Percentiles rank a stretch among this genome's conserved stretches.
These are phyloP conservation scores for Lentinus polychrous DNA, from an alignment of 1,284 basidiomycete species.

Conservation along the genomic window DNA sequence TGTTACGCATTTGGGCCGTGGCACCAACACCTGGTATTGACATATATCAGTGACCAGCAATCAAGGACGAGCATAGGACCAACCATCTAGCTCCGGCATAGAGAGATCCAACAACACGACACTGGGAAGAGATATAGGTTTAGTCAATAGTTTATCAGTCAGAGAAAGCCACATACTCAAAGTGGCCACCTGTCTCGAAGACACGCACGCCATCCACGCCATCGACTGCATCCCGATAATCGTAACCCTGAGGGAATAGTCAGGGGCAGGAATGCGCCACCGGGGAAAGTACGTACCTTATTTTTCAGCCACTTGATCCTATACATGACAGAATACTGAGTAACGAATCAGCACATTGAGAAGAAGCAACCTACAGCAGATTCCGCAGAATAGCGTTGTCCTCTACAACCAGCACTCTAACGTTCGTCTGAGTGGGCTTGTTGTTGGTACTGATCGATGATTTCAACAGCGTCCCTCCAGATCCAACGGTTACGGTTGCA, in stretches of 20 bases:
- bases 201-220: conserved; percentile 81
- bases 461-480: conserved; percentile 54
- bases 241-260: conserved; percentile 52
- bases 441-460: conserved; percentile 47
- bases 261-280: neutral
- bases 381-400: conserved; percentile 75
- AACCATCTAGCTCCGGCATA: conserved; percentile 89
- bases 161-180: conserved; percentile 58
- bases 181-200: conserved; percentile 60
- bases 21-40: conserved; percentile 63
- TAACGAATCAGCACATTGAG: conserved; percentile 8
- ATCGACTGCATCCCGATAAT: conserved; percentile 75
- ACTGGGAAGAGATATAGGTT: conserved; percentile 31
- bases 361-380: conserved; percentile 46
- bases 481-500: conserved; percentile 49
- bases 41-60: neutral
- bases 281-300: conserved; percentile 38
- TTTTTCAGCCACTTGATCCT: conserved; percentile 76
- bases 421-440: conserved; percentile 24
- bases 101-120: conserved; percentile 86
- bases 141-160: neutral
- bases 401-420: conserved; percentile 67
- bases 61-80: conserved; percentile 11
- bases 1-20: conserved; percentile 73
- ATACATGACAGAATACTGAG: conserved; percentile 23